These are phyloP conservation scores for Sphenostylis stenocarpa DNA, from an alignment of 306 rosid genomes.

Conservation along the genomic window DNA sequence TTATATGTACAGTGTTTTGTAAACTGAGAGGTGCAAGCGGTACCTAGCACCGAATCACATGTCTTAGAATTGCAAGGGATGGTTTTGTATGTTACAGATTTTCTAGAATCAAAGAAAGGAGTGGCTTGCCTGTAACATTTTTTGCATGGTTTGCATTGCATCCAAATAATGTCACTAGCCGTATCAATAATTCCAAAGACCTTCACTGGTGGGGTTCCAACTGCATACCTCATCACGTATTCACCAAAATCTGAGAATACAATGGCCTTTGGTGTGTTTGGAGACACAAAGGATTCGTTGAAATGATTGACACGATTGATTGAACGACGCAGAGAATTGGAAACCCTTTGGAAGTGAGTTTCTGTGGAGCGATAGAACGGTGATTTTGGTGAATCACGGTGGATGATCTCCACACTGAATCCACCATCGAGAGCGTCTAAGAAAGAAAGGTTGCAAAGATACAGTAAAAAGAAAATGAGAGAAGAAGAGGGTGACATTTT, in stretches of 20 bases:
- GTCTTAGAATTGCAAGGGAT: not conserved
- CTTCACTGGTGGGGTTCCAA: conserved; percentile 57
- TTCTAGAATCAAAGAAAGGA: not conserved
- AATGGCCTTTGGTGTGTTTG: not conserved
- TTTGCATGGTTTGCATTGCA: not conserved
- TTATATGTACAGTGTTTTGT: not conserved
- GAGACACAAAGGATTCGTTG: not conserved
- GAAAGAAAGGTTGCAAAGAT: not conserved
- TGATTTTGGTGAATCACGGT: not conserved
- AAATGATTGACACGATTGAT: conserved; percentile 17
- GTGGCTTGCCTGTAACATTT: not conserved
- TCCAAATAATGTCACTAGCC: not conserved
- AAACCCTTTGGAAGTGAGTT: not conserved
- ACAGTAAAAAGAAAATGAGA: not conserved
- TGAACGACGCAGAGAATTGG: conserved; percentile 35
- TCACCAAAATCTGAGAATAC: conserved; percentile 18
- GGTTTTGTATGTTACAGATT: not conserved
- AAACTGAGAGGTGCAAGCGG: not conserved
- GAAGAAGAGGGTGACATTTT: not conserved
- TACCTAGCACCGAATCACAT: not conserved
- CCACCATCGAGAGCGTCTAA: not conserved
- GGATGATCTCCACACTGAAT: not conserved
- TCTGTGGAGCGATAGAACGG: not conserved
- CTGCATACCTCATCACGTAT: conserved; percentile 40
- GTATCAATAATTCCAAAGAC: conserved; percentile 30